Base-by-base conservation (phyloP, 257 asterid species). In the Solanum piurae region DNA sequence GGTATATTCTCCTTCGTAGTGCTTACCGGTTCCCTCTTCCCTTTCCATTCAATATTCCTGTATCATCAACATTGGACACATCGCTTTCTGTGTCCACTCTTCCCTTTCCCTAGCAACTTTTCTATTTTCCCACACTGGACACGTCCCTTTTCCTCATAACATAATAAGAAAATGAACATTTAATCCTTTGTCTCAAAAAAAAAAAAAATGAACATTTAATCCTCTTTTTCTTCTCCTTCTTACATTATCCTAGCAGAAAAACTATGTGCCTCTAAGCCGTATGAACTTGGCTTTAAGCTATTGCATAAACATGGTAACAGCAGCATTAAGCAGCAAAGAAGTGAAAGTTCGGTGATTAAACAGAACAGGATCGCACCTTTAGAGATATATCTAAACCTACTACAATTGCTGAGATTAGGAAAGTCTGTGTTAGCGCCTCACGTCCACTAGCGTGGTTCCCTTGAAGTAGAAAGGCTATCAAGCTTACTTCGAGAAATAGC, bases 401-500 rank as follows among this genome's bases (percentile, higher is more conserved):
- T 83, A 88, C 88, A 62, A 91, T 83, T 69, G 92, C 89, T 55
- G 93, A 90, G 88, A 91, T 90, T 33, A 89, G 89, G 84, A 91
- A 91, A 33, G 93, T 91, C 58, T 91, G 89, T 12, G 90, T 91
- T 82, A 91, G 85, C 80, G 92, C 93, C 77, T 91, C 93, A 79
- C 88, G 91, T 29, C 93, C 93, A 87, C 90, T 90, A 12, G 93
- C 90, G 87, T 89, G 88, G 87, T 90, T 91, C 71, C 93, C 93
- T 91, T 88, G 93, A 72, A 91, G 91, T 49, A 91, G 68, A 75
- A 91, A 91, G 66, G 93, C 92, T 88, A 91, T 88, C 75, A 91
- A 91, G 88, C 93, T 91, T 85, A 91, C 93, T 90, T 91, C 93
- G 83, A 91, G 93, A 90, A 91, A 91, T 58, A 91, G 80, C 92